Conservation (phyloP, 1,139 yeast species). For the Saccharomycopsis hybrid region DNA sequence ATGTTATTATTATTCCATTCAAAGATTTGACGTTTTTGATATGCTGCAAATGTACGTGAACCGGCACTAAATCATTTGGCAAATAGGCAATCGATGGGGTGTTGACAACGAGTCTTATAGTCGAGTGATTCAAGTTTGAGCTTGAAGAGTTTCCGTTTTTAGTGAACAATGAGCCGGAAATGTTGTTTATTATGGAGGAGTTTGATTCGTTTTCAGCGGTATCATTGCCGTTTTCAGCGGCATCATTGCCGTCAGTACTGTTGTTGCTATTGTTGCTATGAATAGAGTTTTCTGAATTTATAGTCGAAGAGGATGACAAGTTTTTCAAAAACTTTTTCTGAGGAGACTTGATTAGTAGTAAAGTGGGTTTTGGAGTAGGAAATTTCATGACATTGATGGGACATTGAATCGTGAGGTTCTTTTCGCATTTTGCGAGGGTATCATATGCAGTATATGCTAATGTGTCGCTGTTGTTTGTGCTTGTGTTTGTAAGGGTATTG, state of each 20-base stretch:
- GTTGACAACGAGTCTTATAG: constrained; percentile 50
- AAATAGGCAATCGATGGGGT: constrained; percentile 66
- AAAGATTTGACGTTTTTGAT: constrained; percentile 63
- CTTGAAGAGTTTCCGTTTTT: constrained; percentile 4
- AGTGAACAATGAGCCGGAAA: constrained; percentile 13
- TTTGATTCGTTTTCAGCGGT: constrained; percentile 18
- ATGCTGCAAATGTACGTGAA: constrained; percentile 60
- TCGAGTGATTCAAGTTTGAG: constrained; percentile 22
- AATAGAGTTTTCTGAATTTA: constrained; percentile 18
- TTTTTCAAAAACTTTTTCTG: constrained; percentile 27
- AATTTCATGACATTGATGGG: constrained; percentile 69
- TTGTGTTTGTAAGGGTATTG: background rate
- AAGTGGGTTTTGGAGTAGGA: constrained; percentile 62
- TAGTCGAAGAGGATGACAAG: constrained; percentile 27
- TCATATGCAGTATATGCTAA: constrained; percentile 18
- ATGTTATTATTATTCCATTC: constrained; percentile 73
- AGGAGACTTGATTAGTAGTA: constrained; percentile 49
- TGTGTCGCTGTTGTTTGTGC: background rate
- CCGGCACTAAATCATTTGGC: constrained; percentile 73
- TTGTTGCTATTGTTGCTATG: constrained; percentile 22
- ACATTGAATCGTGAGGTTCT: constrained; percentile 51
- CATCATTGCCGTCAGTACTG: constrained; percentile 22
- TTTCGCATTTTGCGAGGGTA: constrained; percentile 43
- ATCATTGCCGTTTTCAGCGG: background rate
- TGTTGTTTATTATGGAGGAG: constrained; percentile 17